Conservation (phyloP, 163 green algal genomes). For the Scenedesmus sp. region DNA sequence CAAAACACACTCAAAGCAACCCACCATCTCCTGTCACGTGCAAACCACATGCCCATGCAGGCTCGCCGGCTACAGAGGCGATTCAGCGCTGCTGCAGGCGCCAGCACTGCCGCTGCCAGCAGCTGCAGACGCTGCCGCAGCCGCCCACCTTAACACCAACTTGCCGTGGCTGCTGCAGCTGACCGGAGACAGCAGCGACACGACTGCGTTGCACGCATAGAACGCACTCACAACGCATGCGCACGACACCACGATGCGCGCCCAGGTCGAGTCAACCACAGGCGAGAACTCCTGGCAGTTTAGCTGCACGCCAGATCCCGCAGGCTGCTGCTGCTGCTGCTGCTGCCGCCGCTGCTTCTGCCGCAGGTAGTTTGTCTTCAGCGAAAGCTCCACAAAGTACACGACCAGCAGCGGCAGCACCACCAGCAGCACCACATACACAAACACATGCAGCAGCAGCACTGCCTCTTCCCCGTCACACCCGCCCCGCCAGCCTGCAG, state of each 20-base stretch:
- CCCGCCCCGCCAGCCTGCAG: too few relatives aligned
- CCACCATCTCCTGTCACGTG: too few relatives aligned
- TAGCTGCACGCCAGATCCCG: not conserved
- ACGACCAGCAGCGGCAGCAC: not conserved
- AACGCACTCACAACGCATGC: not conserved
- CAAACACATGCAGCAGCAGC: not conserved
- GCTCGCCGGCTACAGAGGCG: too few relatives aligned
- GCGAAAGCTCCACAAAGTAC: not conserved
- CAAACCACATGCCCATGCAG: too few relatives aligned
- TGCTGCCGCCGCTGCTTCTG: not conserved
- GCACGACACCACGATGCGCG: not conserved
- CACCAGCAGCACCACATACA: not conserved
- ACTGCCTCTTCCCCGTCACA: not conserved
- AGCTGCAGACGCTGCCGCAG: not conserved
- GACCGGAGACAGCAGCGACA: not conserved
- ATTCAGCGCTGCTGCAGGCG: not conserved
- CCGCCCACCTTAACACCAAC: too few relatives aligned
- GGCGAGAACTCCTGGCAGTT: not conserved
- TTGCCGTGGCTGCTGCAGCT: not conserved
- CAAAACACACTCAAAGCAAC: too few relatives aligned
- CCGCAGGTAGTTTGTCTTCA: not conserved
- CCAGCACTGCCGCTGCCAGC: not conserved
- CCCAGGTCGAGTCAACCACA: not conserved
- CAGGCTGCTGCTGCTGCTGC: not conserved
- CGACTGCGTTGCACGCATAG: not conserved